These are phyloP conservation scores for Solanum hybrid DNA, from an alignment of 305 asterid species.

Conservation along the genomic window DNA sequence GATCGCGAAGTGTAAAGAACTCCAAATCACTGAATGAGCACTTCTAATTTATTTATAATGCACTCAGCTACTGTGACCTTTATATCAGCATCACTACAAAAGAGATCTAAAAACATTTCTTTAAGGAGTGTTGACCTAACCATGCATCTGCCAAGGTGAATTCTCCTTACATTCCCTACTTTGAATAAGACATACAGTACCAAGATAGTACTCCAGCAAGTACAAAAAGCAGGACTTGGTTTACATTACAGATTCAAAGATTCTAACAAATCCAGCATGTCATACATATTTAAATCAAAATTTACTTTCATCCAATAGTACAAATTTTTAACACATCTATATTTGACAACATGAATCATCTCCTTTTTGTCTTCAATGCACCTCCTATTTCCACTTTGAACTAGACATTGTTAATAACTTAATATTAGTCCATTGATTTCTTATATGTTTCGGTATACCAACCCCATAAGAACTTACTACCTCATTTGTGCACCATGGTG, in stretches of 20 bases:
- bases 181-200: neutral
- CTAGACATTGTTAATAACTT: neutral
- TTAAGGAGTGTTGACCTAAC: neutral
- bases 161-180: neutral
- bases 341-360: neutral
- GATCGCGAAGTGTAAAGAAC: slow-evolving; percentile 3
- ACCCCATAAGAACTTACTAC: neutral
- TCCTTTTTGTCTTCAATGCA: neutral
- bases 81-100: neutral
- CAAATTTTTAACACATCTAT: neutral
- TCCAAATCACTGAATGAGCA: slow-evolving; percentile 4
- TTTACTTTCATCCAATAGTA: neutral
- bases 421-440: neutral
- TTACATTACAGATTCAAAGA: neutral
- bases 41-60: neutral
- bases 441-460: neutral
- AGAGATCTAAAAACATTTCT: neutral
- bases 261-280: neutral
- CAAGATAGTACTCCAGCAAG: neutral
- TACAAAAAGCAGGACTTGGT: neutral
- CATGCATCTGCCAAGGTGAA: neutral
- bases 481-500: neutral
- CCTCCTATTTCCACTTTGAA: neutral
- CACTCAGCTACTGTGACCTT: neutral
- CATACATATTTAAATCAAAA: neutral